A percentile compares a stretch with the other conserved stretches of the same genome.
These are phyloP conservation scores for Dovyalis caffra DNA, from an alignment of 345 rosid genomes.

Conservation along the genomic window DNA sequence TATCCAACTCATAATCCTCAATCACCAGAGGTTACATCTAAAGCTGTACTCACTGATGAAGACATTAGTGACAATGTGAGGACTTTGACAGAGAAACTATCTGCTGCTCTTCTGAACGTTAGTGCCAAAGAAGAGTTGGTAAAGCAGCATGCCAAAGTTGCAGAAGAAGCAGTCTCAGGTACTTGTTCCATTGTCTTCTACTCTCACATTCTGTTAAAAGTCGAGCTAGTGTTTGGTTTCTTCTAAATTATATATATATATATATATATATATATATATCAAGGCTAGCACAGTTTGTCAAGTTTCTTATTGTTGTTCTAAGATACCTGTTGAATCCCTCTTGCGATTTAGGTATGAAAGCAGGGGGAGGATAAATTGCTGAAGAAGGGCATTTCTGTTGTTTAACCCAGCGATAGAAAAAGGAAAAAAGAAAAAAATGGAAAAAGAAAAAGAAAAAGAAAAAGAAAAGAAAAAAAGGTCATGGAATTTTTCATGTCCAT, in stretches of 20 bases:
- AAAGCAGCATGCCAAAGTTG: slow-evolving; percentile 89
- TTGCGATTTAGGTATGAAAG: not conserved
- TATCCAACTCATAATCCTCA: slow-evolving; percentile 43
- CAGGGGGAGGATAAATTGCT: not conserved
- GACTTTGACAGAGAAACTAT: slow-evolving; percentile 59
- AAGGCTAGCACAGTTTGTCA: not conserved
- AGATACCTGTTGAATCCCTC: not conserved
- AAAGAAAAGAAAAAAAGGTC: not conserved
- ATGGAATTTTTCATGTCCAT: not conserved
- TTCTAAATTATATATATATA: not conserved
- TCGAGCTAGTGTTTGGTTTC: not conserved
- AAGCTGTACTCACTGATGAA: slow-evolving; percentile 45
- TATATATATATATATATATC: too few relatives aligned
- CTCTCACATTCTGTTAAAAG: not conserved
- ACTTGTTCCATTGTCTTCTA: slow-evolving; percentile 5
- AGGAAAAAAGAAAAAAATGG: not conserved
- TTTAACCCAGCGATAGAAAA: not conserved
- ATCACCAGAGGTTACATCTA: slow-evolving; percentile 57
- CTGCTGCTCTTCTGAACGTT: slow-evolving; percentile 76
- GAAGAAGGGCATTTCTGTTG: not conserved
- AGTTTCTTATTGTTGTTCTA: not conserved
- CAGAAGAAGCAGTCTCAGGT: slow-evolving; percentile 98
- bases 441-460: not conserved
- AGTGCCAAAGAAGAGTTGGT: slow-evolving; percentile 88
- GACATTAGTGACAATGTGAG: slow-evolving; percentile 48